These are phyloP conservation scores for Musa itinerans DNA, from an alignment of 176 grass and related monocot genomes.

Conservation along the genomic window DNA sequence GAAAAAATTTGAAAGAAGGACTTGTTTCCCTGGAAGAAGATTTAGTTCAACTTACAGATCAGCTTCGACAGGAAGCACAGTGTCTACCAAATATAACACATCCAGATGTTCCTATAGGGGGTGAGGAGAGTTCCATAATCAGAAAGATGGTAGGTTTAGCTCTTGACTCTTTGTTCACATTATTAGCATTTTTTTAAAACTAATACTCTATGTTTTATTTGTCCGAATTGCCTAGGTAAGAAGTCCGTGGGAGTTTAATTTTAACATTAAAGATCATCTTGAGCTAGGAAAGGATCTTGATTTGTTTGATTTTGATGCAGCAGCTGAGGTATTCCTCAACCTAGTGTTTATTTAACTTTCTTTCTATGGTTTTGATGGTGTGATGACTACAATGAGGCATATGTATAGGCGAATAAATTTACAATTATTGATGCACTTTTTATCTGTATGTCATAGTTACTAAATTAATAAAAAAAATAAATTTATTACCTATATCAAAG, in stretches of 20 bases:
- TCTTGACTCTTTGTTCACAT: slow-evolving; percentile 13
- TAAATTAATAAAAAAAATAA: no score
- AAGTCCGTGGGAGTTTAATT: slow-evolving; percentile 60
- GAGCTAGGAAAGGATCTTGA: slow-evolving; percentile 85
- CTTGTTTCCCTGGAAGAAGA: slow-evolving; percentile 80
- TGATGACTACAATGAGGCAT: neutral
- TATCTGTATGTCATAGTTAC: no score
- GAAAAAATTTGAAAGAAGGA: slow-evolving; percentile 85
- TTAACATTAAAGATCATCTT: slow-evolving; percentile 83
- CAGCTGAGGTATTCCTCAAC: slow-evolving; percentile 51
- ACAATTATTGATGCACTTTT: no score
- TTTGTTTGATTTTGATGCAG: slow-evolving; percentile 96
- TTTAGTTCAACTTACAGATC: slow-evolving; percentile 66
- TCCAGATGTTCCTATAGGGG: slow-evolving; percentile 74
- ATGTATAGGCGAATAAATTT: no score
- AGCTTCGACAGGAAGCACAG: slow-evolving; percentile 88
- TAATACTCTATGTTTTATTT: slow-evolving; percentile 15
- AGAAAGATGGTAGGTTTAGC: slow-evolving; percentile 55
- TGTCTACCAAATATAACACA: slow-evolving; percentile 83
- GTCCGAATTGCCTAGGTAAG: slow-evolving; percentile 50
- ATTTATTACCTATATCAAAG: no score
- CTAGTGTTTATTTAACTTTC: neutral
- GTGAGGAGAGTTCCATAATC: slow-evolving; percentile 64
- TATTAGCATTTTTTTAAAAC: neutral
- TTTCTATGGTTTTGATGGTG: neutral